A percentile compares a stretch with the other conserved stretches of the same genome.
Conservation (phyloP, 192 early-diverging fungal species). For the Lunasporangiospora selenospora region DNA sequence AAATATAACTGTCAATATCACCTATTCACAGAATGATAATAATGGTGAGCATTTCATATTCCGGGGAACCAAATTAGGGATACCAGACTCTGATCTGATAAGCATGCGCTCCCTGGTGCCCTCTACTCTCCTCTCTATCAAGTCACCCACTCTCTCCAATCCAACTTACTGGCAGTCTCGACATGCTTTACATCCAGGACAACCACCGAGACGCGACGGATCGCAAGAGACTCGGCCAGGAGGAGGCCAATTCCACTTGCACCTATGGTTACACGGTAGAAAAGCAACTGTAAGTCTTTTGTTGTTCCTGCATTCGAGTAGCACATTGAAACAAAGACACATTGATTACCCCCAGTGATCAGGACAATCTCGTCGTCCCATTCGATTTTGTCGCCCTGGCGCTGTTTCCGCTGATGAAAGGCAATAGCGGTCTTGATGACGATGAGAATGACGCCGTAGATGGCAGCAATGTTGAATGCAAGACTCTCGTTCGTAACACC, state of each 20-base stretch:
- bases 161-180: slow-evolving; percentile 43
- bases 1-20: slow-evolving; percentile 55
- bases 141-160: no score
- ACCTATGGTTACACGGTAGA: slow-evolving; percentile 52
- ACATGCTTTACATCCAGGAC: slow-evolving; percentile 57
- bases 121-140: no score
- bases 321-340: neutral
- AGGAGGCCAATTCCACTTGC: slow-evolving; percentile 64
- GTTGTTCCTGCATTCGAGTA: no score
- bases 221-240: slow-evolving; percentile 54
- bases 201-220: slow-evolving; percentile 54
- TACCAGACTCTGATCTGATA: no score
- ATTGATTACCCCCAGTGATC: slow-evolving; percentile 64
- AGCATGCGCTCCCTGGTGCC: no score
- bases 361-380: slow-evolving; percentile 69
- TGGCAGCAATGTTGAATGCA: slow-evolving; percentile 8
- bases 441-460: slow-evolving; percentile 17
- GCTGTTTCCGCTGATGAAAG: slow-evolving; percentile 27
- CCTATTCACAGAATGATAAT: no score
- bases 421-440: slow-evolving; percentile 6
- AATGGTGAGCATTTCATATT: no score
- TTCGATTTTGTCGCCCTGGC: slow-evolving; percentile 31
- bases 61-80: no score
- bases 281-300: no score
- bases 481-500: slow-evolving; percentile 26